Evolutionary conservation across 2,329 filamentous ascomycete genomes (phyloP).

Genomic region (Stagonosporopsis vannaccii): DNA sequence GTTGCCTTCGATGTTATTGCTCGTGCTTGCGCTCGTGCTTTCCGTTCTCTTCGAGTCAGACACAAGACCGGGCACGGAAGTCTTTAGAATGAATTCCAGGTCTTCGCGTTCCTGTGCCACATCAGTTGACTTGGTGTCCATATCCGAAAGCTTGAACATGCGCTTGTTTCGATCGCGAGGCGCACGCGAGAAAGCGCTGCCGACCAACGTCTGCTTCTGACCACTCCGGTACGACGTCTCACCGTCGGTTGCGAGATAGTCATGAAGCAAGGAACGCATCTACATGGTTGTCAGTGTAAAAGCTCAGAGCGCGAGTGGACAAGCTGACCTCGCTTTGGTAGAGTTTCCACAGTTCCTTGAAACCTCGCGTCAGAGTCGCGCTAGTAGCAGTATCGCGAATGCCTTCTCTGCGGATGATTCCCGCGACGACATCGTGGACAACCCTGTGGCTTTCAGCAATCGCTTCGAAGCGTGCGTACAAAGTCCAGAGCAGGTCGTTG

Average conservation of each 20-base stretch:
- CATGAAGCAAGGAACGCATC: conserved; percentile 91
- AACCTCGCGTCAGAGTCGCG: conserved; percentile 79
- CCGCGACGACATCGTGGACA: conserved; percentile 88
- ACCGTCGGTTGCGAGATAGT: conserved; percentile 92
- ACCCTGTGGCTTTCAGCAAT: conserved; percentile 95
- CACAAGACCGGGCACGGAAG: conserved; percentile 91
- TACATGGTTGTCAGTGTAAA: conserved; percentile 22
- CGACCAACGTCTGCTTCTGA: conserved; percentile 57
- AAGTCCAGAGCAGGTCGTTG: conserved; percentile 86
- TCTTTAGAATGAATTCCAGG: conserved; percentile 85
- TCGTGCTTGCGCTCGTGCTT: conserved; percentile 51
- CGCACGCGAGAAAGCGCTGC: conserved; percentile 62
- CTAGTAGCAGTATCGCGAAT: conserved; percentile 57
- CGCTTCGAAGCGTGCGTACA: conserved; percentile 96
- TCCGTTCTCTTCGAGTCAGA: conserved; percentile 68
- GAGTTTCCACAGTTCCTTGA: conserved; percentile 96
- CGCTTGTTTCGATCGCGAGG: conserved; percentile 61
- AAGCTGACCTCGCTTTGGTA: conserved; percentile 82
- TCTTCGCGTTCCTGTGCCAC: conserved; percentile 87
- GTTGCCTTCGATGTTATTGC: conserved; percentile 63
- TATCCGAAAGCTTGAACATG: conserved; percentile 86
- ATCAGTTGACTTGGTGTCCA: conserved; percentile 79
- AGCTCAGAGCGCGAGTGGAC: too few species aligned
- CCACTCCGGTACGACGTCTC: conserved; percentile 68
- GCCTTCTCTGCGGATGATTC: conserved; percentile 84